These are phyloP conservation scores for Metschnikowia koreensis DNA, from an alignment of 805 yeast genomes.

Conservation along the genomic window DNA sequence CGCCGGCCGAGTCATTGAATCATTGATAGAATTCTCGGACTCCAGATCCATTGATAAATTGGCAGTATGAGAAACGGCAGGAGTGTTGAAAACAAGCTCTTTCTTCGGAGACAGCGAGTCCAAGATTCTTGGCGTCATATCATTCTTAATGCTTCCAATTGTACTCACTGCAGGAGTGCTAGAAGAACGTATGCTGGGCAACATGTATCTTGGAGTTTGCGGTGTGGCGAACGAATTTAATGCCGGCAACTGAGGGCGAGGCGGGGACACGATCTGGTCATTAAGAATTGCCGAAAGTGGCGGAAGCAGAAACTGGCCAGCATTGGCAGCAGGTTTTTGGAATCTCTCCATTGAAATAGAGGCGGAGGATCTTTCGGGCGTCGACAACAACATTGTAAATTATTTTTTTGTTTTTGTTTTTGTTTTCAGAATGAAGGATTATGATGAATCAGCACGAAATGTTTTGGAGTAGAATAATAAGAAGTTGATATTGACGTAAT, in stretches of 20 bases:
- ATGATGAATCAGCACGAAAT: too few species aligned
- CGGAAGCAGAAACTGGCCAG: slow-evolving; percentile 28
- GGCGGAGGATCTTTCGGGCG: slow-evolving; percentile 35
- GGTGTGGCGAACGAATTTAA: slow-evolving; percentile 25
- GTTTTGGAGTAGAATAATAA: too few species aligned
- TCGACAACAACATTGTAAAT: slow-evolving; percentile 13
- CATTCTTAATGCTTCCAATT: background rate
- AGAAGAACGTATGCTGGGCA: slow-evolving; percentile 3
- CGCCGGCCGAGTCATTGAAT: slow-evolving; percentile 14
- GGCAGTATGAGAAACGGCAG: background rate
- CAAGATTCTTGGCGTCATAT: background rate
- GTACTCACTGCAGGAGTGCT: slow-evolving; percentile 9
- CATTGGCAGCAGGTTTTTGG: slow-evolving; percentile 15
- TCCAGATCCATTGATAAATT: slow-evolving; percentile 12
- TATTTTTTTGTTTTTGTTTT: too few species aligned
- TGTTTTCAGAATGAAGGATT: too few species aligned
- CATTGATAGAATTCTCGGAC: slow-evolving; percentile 12
- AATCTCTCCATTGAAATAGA: slow-evolving; percentile 14
- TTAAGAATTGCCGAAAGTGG: slow-evolving; percentile 38
- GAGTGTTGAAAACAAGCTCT: background rate
- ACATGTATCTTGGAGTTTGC: slow-evolving; percentile 16
- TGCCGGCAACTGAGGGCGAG: slow-evolving; percentile 27
- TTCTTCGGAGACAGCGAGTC: background rate
- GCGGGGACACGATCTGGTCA: slow-evolving; percentile 16
- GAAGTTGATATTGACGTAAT: too few species aligned